Evolutionary conservation across 345 rosid species (phyloP), one percentile per base, ranked within the genome.

Genomic region (Theobroma cacao): DNA sequence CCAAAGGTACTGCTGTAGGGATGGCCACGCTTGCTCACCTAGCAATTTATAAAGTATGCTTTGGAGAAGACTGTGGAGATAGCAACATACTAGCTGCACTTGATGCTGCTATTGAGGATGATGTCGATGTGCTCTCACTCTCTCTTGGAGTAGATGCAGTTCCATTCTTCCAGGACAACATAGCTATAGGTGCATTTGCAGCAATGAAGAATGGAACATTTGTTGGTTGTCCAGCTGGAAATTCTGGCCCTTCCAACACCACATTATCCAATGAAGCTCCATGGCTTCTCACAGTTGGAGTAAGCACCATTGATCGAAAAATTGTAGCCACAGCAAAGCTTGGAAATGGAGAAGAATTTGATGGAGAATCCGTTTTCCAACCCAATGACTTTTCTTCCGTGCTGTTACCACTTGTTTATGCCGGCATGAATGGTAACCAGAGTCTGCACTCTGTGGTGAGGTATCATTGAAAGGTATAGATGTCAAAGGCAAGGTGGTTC

Each of bases 1-100:
- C 90, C 36, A 56, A 28, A 2, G 91, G 92, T 14, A 87, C 88
- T 7, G 90, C 94, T 7, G 87, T 75, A 4, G 94, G 92, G 56
- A 84, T 91, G 81, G 91, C 94, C 14, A 81, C 89, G n/a, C 75
- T 70, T 43, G 91, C 94, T 40, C 88, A 90, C 81, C 68, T 91
- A 17, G 91, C 89, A 66, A 82, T 88, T 47, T 91, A 89, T 76
- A 88, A 87, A 87, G 88, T 84, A 24, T 91, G 92, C 64, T 89
- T 88, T 78, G 77, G 80, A 18, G 80, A 82, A 7, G 90, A 86
- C 61, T 90, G 89, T 69, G 50, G 74, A 7, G 89, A 87, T 13
- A 85, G 87, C 28, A 84, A 88, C 47, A 78, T 88, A 61, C 82
- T 91, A 11, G 90, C 90, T 0, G 93, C 84, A 0, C 48, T 91